These are phyloP conservation scores for Tulasnella sp. DNA, from an alignment of 768 basidiomycete genomes.

Conservation along the genomic window DNA sequence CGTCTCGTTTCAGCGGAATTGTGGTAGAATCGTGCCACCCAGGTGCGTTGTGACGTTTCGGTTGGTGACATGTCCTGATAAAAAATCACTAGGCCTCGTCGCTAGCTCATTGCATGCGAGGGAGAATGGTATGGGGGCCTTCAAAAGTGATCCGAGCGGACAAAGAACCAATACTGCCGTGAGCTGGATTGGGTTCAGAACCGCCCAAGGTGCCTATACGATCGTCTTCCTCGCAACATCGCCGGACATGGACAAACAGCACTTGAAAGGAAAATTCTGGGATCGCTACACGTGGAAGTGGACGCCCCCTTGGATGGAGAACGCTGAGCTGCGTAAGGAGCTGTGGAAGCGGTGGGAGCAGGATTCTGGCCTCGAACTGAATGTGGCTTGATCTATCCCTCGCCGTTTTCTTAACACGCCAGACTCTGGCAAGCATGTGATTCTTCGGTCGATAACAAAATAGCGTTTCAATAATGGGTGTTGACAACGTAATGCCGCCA, in stretches of 20 bases:
- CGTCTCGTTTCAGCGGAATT: background rate
- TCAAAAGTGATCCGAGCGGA: background rate
- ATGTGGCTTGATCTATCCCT: too few relatives aligned
- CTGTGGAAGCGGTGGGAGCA: constrained; percentile 7
- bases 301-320: constrained; percentile 4
- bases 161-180: background rate
- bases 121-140: background rate
- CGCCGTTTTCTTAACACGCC: too few relatives aligned
- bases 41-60: background rate
- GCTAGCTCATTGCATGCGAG: background rate
- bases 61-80: background rate
- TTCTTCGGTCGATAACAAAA: too few relatives aligned
- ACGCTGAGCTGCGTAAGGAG: background rate
- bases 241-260: background rate
- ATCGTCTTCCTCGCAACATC: constrained; percentile 9
- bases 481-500: too few relatives aligned
- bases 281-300: background rate
- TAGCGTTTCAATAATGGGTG: too few relatives aligned
- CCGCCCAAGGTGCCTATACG: constrained; percentile 1
- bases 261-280: constrained; percentile 2
- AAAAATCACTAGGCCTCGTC: background rate
- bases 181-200: background rate
- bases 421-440: too few relatives aligned
- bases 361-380: constrained; percentile 1
- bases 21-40: constrained; percentile 9